Percentiles rank a stretch among this genome's conserved stretches.
These are phyloP conservation scores for Elasticomyces elasticus DNA, from an alignment of 495 filamentous ascomycete species.

Conservation along the genomic window DNA sequence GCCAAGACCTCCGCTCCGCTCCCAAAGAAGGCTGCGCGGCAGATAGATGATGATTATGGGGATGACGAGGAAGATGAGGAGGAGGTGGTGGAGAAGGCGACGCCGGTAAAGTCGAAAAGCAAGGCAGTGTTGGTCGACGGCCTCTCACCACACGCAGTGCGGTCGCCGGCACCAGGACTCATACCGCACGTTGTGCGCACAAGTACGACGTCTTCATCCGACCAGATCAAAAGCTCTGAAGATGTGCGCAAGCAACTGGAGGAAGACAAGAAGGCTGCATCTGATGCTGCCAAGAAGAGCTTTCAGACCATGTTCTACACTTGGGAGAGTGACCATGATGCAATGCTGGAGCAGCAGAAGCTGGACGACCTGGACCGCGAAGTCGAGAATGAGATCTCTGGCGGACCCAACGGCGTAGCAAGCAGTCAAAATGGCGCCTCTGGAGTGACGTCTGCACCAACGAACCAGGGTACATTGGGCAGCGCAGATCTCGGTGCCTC, in stretches of 20 bases:
- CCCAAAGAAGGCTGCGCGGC: constrained; percentile 53
- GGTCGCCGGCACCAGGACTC: constrained; percentile 34
- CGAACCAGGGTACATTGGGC: constrained; percentile 69
- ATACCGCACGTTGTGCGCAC: constrained; percentile 28
- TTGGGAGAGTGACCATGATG: constrained; percentile 83
- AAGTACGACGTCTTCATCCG: constrained; percentile 31
- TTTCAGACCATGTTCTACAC: constrained; percentile 92
- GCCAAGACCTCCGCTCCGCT: constrained; percentile 33
- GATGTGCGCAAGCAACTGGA: constrained; percentile 88
- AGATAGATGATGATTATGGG: constrained; percentile 78
- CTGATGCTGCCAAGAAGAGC: constrained; percentile 78
- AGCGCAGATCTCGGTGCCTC: constrained; percentile 91
- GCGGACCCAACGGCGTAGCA: constrained; percentile 36
- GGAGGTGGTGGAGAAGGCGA: constrained; percentile 39
- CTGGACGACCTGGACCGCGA: constrained; percentile 93
- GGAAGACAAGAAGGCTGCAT: constrained; percentile 84
- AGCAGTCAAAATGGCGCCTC: constrained; percentile 24
- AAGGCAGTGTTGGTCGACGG: constrained; percentile 38
- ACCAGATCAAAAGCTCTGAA: constrained; percentile 60
- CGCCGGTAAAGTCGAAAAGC: constrained; percentile 53
- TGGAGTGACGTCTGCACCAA: constrained; percentile 38
- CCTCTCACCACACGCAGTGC: constrained; percentile 29
- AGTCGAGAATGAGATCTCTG: constrained; percentile 83
- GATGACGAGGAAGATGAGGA: constrained; percentile 78
- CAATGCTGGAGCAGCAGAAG: constrained; percentile 95